Evolutionary conservation across 208 protist species (phyloP), one percentile per base, ranked within the genome.

Genomic region (Trypanosoma brucei): DNA sequence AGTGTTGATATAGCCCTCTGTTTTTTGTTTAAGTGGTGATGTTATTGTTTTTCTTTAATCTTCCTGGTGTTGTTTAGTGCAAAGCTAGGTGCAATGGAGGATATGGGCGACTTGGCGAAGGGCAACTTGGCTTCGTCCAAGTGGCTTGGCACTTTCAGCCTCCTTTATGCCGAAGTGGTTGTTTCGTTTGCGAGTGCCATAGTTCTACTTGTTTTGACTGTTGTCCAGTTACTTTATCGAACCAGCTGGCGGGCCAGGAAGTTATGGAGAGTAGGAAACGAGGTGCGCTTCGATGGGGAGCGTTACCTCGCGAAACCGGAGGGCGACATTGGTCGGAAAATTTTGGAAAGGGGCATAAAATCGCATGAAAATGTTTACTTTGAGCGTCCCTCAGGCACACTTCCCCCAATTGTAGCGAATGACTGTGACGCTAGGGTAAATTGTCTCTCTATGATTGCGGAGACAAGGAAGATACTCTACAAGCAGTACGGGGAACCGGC

Each of bases 91-190:
- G 22, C 22, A 22, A 22, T 22, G 22, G 22, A 22, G 22, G 22
- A 11, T 11, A 46, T 46, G 42, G 42, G 6, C 42, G 11, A 46
- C 11, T 14, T 46, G 11, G 11, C 42, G 0, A 11, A 46, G 6
- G 8, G 42, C 11, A 46, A 46, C 42, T 46, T 11, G 11, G 11
- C 42, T 46, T 46, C 42, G 8, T 11, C 11, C 42, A 46, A 46
- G 11, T 46, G 42, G 42, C 42, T 11, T 6, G 42, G 42, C 8
- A 14, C 6, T 11, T 46, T 46, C 11, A 46, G 11, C 37, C 59
- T 94, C 9, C 78, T 81, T 30, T 88, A 92, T 61, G 83, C 81
- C 2, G 63, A 94, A 55, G 84, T 88, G 0, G 81, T 94, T 0
- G 83, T 94, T 8, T 86, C 84, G 1, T 64, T 94, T 42, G 83